Percentiles rank a stretch among this genome's conserved stretches.
Evolutionary conservation across 371 early-diverging fungal genomes (phyloP).

Genomic region (Mortierella sp.): DNA sequence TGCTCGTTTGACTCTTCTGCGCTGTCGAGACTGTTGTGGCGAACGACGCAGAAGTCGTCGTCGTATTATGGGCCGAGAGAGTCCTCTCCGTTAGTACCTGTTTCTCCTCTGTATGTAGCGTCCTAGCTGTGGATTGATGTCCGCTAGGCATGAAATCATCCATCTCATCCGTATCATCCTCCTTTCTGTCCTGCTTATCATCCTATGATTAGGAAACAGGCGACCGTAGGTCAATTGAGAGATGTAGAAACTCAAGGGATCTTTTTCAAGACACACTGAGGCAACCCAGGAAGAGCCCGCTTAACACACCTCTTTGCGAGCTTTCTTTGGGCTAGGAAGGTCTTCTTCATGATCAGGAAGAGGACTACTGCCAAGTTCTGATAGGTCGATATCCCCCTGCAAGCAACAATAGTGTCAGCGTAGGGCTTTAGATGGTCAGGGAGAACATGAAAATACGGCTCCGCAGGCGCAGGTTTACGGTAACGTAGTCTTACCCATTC

Average conservation of each 20-base stretch:
- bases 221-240: too few relatives aligned
- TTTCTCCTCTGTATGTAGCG: background rate
- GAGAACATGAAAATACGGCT: too few relatives aligned
- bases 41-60: background rate
- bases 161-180: conserved; percentile 18
- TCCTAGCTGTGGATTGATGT: background rate
- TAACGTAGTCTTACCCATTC: conserved; percentile 46
- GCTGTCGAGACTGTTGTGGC: background rate
- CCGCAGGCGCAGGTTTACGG: too few relatives aligned
- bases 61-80: background rate
- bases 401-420: too few relatives aligned
- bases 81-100: background rate
- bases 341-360: background rate
- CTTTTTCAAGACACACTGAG: too few relatives aligned
- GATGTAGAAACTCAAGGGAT: too few relatives aligned
- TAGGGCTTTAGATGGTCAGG: too few relatives aligned
- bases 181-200: background rate
- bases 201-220: conserved; percentile 15
- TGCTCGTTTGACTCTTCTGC: conserved; percentile 10
- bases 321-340: conserved; percentile 23
- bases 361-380: too few relatives aligned
- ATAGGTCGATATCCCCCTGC: too few relatives aligned
- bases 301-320: conserved; percentile 29
- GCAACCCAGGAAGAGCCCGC: too few relatives aligned
- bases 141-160: conserved; percentile 30